Conservation (phyloP, 306 rosid genomes). For the Medicago lupulina region DNA sequence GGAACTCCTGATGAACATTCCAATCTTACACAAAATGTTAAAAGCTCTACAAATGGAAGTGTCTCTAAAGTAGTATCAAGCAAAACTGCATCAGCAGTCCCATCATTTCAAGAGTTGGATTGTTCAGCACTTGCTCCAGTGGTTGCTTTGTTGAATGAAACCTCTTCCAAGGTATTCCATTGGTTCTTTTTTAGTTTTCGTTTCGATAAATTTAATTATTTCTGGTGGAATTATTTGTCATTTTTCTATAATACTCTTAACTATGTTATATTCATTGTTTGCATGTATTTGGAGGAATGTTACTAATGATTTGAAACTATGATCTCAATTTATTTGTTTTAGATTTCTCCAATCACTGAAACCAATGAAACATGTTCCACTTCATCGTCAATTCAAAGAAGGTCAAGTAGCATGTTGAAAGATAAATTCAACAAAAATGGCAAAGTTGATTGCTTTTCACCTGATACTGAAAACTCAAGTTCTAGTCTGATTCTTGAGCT, state of each 20-base stretch:
- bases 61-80: neutral
- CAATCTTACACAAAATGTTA: conserved; percentile 4
- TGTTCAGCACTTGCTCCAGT: neutral
- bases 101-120: conserved; percentile 9
- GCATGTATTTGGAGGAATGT: neutral
- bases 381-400: conserved; percentile 4
- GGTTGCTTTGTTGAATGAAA: neutral
- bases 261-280: neutral
- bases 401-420: conserved; percentile 7
- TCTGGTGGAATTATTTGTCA: no score
- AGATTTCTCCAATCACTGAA: conserved; percentile 10
- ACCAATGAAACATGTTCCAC: neutral
- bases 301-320: neutral
- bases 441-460: neutral
- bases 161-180: conserved; percentile 6
- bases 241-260: no score
- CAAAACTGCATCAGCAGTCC: conserved; percentile 11
- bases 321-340: conserved; percentile 4
- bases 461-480: neutral
- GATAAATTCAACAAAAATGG: neutral
- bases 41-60: conserved; percentile 14
- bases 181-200: no score
- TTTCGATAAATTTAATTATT: no score
- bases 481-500: neutral
- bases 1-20: conserved; percentile 10